phyloP scores from a whole-genome alignment of 257 asterid genomes.

The Vinca minor region DNA sequence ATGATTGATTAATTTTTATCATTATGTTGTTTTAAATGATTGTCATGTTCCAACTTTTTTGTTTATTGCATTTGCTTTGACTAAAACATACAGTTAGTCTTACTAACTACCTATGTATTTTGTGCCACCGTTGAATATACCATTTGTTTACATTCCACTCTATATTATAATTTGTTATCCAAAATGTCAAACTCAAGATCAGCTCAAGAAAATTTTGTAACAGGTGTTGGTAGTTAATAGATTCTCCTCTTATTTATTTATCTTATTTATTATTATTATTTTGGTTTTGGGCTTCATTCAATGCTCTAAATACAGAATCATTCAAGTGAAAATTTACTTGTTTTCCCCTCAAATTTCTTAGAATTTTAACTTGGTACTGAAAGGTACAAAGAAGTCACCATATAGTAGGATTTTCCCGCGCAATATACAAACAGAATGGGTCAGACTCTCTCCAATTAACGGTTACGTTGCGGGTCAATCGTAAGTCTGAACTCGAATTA shows the following conservation, averaged over 20 bases:
- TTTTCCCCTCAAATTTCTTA: not conserved
- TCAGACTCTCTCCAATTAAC: no score
- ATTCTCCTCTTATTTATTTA: no score
- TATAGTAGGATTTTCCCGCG: no score
- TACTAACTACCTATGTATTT: not conserved
- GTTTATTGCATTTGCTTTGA: slow-evolving; percentile 20
- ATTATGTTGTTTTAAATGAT: slow-evolving; percentile 35
- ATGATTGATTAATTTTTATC: slow-evolving; percentile 30
- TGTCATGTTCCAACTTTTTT: slow-evolving; percentile 25
- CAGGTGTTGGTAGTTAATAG: not conserved
- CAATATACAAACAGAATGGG: no score
- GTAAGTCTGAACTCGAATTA: no score
- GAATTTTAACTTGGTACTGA: not conserved
- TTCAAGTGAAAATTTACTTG: no score
- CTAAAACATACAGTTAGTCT: not conserved
- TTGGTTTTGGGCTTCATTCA: no score
- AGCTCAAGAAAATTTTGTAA: not conserved
- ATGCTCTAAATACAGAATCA: no score
- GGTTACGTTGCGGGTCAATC: no score
- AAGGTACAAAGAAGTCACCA: not conserved
- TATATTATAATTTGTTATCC: not conserved
- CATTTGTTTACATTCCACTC: not conserved
- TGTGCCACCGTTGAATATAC: not conserved
- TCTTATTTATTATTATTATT: no score
- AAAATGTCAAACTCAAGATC: not conserved